These are phyloP conservation scores for Geranomyces variabilis DNA, from an alignment of 192 early-diverging fungal genomes.

Conservation along the genomic window DNA sequence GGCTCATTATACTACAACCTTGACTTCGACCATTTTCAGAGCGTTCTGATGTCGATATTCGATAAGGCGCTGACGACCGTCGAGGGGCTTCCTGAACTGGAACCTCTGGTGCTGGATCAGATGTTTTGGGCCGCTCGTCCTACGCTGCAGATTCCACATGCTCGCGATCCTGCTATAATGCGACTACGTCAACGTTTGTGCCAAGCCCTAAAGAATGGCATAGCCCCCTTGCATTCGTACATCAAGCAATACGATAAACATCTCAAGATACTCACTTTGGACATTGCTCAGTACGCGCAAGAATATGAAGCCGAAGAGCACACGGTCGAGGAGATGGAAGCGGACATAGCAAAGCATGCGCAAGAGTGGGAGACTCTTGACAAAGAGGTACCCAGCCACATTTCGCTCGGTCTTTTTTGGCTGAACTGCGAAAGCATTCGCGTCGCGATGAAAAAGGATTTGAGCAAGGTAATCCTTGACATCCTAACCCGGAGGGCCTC, in stretches of 20 bases:
- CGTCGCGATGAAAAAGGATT: conserved; percentile 57
- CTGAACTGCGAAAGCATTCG: conserved; percentile 60
- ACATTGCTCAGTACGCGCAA: conserved; percentile 50
- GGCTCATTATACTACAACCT: conserved; percentile 57
- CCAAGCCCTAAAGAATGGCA: conserved; percentile 39
- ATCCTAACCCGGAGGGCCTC: conserved; percentile 47
- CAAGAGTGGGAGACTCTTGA: conserved; percentile 65
- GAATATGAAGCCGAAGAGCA: conserved; percentile 60
- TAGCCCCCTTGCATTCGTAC: conserved; percentile 52
- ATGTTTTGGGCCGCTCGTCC: conserved; percentile 67
- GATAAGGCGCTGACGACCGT: conserved; percentile 57
- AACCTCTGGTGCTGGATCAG: conserved; percentile 61
- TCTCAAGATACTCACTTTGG: conserved; percentile 53
- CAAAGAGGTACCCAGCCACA: conserved; percentile 61
- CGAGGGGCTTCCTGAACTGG: conserved; percentile 60
- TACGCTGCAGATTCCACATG: conserved; percentile 53
- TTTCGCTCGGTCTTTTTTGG: conserved; percentile 60
- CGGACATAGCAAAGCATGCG: conserved; percentile 49
- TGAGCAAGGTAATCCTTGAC: conserved; percentile 58
- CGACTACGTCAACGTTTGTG: conserved; percentile 41
- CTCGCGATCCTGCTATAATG: conserved; percentile 42
- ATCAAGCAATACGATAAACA: conserved; percentile 56
- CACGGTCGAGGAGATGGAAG: conserved; percentile 61
- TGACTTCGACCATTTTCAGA: conserved; percentile 49
- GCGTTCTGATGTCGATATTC: conserved; percentile 50